phyloP scores from a whole-genome alignment of 768 basidiomycete species.

The Rhizopogon sp. region DNA sequence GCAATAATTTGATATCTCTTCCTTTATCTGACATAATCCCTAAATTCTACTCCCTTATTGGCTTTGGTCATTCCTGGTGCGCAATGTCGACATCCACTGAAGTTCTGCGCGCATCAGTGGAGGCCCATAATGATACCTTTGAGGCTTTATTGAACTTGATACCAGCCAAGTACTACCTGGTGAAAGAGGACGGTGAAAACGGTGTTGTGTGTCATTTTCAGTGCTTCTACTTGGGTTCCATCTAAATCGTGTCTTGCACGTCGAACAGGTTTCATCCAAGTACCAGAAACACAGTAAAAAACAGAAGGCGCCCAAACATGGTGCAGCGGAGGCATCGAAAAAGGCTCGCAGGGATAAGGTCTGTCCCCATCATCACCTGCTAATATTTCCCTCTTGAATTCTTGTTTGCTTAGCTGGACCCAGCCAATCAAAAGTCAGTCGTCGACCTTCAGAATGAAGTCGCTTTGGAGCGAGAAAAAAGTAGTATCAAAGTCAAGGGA shows the following conservation, averaged over 20 bases:
- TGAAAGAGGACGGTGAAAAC: conserved; percentile 10
- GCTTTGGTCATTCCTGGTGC: background rate
- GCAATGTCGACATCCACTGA: conserved; percentile 46
- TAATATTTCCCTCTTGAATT: background rate
- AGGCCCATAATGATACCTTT: conserved; percentile 83
- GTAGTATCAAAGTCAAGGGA: conserved; percentile 28
- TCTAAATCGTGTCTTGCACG: background rate
- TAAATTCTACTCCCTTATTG: background rate
- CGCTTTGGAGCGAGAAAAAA: conserved; percentile 21
- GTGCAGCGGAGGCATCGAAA: conserved; percentile 82
- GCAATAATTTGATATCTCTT: too few relatives aligned
- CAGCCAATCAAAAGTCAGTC: conserved; percentile 77
- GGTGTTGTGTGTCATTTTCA: conserved; percentile 6
- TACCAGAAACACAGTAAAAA: conserved; percentile 90
- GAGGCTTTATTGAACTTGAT: conserved; percentile 81
- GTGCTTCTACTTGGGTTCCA: background rate
- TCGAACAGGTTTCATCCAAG: conserved; percentile 49
- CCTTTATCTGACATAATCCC: too few relatives aligned
- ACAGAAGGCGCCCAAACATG: conserved; percentile 76
- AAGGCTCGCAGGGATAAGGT: conserved; percentile 89
- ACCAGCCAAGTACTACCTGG: conserved; percentile 84
- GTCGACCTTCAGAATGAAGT: conserved; percentile 69
- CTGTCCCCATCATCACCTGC: background rate
- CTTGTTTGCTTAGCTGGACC: conserved; percentile 69
- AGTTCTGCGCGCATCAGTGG: conserved; percentile 57